A percentile compares a stretch with the other conserved stretches of the same genome.
These are phyloP conservation scores for Phanerodontia chrysosporium DNA, from an alignment of 768 basidiomycete genomes.

Conservation along the genomic window DNA sequence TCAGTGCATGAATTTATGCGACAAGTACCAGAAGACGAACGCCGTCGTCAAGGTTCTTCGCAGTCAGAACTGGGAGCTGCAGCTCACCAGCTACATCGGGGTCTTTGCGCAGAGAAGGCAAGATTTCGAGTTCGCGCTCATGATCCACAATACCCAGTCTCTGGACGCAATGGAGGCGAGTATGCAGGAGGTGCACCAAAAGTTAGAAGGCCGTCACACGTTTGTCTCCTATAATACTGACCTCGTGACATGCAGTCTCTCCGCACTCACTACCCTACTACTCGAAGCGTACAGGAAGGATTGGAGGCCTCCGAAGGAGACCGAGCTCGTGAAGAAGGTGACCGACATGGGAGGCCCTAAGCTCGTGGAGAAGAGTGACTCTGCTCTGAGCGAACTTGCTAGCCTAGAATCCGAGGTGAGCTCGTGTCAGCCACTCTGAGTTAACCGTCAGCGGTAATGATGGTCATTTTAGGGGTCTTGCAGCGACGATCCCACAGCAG, in stretches of 20 bases:
- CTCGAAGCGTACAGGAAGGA: constrained; percentile 8
- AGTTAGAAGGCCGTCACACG: constrained; percentile 10
- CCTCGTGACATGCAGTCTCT: background rate
- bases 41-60: constrained; percentile 26
- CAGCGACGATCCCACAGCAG: background rate
- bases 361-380: constrained; percentile 15
- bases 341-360: constrained; percentile 20
- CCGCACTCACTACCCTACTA: constrained; percentile 5
- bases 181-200: constrained; percentile 12
- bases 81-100: constrained; percentile 20
- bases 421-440: background rate
- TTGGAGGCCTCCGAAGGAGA: constrained; percentile 10
- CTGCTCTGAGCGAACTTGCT: constrained; percentile 16
- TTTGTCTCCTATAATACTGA: background rate
- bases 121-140: constrained; percentile 27
- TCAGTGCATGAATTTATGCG: constrained; percentile 29
- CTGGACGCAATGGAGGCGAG: constrained; percentile 16
- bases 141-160: constrained; percentile 22
- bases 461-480: background rate
- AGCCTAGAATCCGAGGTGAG: constrained; percentile 3
- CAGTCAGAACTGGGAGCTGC: constrained; percentile 25
- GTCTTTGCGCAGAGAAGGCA: constrained; percentile 20
- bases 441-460: background rate
- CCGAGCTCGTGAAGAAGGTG: constrained; percentile 9
- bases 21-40: constrained; percentile 28